Evolutionary conservation across 352 stramenopile species (phyloP).

Genomic region (Phytopythium cucurbitacearum): DNA sequence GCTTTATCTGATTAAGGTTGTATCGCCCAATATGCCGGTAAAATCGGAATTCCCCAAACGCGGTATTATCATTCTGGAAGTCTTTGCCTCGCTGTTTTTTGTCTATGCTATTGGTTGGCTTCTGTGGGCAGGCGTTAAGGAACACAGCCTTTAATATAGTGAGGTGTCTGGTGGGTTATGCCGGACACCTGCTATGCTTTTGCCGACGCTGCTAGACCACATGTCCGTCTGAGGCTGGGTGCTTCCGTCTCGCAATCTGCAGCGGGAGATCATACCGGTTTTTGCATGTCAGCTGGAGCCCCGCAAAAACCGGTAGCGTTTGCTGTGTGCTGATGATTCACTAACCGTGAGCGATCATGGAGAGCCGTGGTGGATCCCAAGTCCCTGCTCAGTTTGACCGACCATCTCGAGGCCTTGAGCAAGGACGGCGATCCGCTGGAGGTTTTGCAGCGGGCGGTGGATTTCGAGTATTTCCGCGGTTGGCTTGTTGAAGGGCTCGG

Average conservation of each 20-base stretch:
- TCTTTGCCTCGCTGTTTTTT: constrained; percentile 6
- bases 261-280: constrained; percentile 5
- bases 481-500: constrained; percentile 5
- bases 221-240: constrained; percentile 5
- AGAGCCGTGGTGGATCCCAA: constrained; percentile 5
- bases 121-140: constrained; percentile 5
- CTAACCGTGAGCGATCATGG: constrained; percentile 5
- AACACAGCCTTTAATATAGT: constrained; percentile 6
- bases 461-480: constrained; percentile 6
- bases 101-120: constrained; percentile 6
- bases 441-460: constrained; percentile 4
- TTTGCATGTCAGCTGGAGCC: constrained; percentile 5
- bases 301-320: constrained; percentile 5
- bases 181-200: constrained; percentile 5
- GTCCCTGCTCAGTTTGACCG: constrained; percentile 5
- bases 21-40: constrained; percentile 5
- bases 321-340: constrained; percentile 6
- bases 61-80: constrained; percentile 6
- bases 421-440: constrained; percentile 5
- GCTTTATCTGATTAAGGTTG: constrained; percentile 6
- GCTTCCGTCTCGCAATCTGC: constrained; percentile 5
- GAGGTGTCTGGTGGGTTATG: constrained; percentile 5
- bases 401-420: constrained; percentile 5
- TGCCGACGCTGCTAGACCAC: constrained; percentile 5
- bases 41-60: constrained; percentile 6